Conservation (phyloP, 2,329 filamentous ascomycete species). For the Gnomoniopsis smithogilvyi region DNA sequence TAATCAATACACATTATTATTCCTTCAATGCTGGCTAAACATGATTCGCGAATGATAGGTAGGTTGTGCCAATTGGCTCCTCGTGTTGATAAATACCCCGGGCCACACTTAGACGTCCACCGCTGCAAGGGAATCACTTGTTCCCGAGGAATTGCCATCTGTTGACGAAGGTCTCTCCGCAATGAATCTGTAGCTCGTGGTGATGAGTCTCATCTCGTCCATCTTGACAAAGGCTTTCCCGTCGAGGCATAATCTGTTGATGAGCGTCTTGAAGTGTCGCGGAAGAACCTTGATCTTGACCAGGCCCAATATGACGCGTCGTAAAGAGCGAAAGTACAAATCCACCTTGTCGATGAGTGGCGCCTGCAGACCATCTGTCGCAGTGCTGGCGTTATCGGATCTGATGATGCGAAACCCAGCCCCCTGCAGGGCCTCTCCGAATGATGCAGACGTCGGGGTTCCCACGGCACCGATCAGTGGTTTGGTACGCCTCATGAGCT, state of each 20-base stretch:
- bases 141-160: neutral
- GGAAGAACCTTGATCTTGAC: constrained; percentile 45
- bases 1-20: constrained; percentile 16
- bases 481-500: constrained; percentile 52
- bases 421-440: constrained; percentile 41
- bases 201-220: constrained; percentile 49
- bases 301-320: constrained; percentile 44
- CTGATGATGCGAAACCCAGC: constrained; percentile 45
- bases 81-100: neutral
- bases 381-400: constrained; percentile 49
- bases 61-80: neutral
- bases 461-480: constrained; percentile 53
- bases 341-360: constrained; percentile 53
- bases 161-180: constrained; percentile 38
- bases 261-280: constrained; percentile 49
- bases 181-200: constrained; percentile 51
- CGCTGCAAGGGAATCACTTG: neutral
- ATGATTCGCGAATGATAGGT: too few relatives aligned
- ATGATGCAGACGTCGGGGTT: constrained; percentile 44
- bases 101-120: neutral
- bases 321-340: constrained; percentile 49
- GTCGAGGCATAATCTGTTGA: constrained; percentile 50
- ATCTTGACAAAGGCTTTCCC: constrained; percentile 54
- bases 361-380: constrained; percentile 42
- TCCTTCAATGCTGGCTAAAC: neutral